Conservation (phyloP, 495 filamentous ascomycete species). For the Lasiosphaeris hirsuta region DNA sequence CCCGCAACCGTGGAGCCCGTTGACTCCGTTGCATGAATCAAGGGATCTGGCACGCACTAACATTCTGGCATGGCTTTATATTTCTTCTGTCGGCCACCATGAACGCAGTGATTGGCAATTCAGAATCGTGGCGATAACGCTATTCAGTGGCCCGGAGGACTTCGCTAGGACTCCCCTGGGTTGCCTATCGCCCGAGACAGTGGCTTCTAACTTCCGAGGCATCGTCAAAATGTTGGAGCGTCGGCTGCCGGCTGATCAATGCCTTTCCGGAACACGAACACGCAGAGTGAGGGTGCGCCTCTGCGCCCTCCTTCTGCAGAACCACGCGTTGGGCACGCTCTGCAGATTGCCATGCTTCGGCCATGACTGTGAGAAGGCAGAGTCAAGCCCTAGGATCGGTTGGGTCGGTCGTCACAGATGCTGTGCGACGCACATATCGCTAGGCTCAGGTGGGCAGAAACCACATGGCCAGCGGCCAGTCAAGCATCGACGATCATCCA, state of each 20-base stretch:
- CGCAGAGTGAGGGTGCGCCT: neutral
- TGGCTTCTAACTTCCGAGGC: neutral
- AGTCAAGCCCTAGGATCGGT: neutral
- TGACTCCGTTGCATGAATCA: too few species aligned
- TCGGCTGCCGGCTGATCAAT: constrained; percentile 1
- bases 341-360: too few species aligned
- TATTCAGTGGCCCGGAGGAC: neutral
- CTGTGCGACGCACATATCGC: neutral
- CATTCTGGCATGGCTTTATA: neutral
- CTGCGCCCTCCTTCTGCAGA: neutral
- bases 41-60: too few species aligned
- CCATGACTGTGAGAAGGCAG: too few species aligned
- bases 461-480: constrained; percentile 7
- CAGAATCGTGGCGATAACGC: neutral
- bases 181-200: neutral
- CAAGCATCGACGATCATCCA: neutral
- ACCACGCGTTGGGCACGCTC: neutral
- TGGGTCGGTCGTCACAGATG: neutral
- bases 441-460: neutral
- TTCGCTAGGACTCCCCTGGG: neutral
- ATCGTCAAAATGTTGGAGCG: neutral
- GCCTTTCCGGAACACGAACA: neutral
- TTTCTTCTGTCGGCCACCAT: neutral
- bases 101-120: neutral
- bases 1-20: too few species aligned